Percentiles rank a stretch among this genome's conserved stretches.
Evolutionary conservation across 129 eudicot species (phyloP).

Genomic region (Sambucus nigra): DNA sequence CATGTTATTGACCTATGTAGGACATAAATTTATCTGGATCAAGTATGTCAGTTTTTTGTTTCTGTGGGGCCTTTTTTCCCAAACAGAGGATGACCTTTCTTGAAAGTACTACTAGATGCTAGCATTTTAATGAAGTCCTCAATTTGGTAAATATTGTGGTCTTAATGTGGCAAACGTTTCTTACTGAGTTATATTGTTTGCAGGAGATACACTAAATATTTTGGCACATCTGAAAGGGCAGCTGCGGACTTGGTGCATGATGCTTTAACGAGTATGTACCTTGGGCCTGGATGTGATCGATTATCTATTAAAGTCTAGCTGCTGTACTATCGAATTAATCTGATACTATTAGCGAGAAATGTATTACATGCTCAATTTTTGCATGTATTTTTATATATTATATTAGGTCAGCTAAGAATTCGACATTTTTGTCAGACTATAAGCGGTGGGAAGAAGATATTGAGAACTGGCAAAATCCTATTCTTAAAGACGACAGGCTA

Average conservation of each 20-base stretch:
- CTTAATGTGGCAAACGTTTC: not conserved
- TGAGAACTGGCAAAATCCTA: slow-evolving; percentile 90
- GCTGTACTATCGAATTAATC: too few species aligned
- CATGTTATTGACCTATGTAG: too few species aligned
- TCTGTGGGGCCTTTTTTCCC: too few species aligned
- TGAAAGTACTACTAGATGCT: too few species aligned
- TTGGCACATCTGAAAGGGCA: slow-evolving; percentile 82
- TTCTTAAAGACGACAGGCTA: slow-evolving; percentile 63
- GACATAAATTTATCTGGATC: too few species aligned
- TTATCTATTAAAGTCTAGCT: too few species aligned
- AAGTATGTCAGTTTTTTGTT: too few species aligned
- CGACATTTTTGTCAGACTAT: slow-evolving; percentile 43
- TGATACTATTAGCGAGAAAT: not conserved
- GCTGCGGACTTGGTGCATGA: slow-evolving; percentile 83
- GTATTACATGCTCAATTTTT: not conserved
- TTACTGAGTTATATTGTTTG: slow-evolving; percentile 1
- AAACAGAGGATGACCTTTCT: too few species aligned
- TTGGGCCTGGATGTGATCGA: not conserved
- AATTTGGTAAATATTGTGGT: not conserved
- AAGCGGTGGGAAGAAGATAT: slow-evolving; percentile 96
- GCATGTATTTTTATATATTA: too few species aligned
- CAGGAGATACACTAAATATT: slow-evolving; percentile 90
- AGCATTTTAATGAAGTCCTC: too few species aligned
- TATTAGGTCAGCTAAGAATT: not conserved
- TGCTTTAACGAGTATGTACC: slow-evolving; percentile 66